Conservation (phyloP, 257 asterid genomes). For the Cruciata laevipes region DNA sequence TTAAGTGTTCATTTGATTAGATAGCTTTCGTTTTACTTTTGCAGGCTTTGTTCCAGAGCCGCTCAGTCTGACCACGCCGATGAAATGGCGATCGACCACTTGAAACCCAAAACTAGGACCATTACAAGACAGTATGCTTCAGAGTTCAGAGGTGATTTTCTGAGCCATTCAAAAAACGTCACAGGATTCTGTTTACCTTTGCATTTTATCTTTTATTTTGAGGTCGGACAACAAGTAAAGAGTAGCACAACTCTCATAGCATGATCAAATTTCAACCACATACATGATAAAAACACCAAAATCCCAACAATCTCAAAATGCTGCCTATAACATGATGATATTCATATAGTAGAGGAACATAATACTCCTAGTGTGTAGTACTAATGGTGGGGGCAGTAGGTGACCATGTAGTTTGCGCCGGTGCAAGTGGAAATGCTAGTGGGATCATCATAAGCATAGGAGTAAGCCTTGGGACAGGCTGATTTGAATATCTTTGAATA, state of each 20-base stretch:
- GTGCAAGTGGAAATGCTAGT: slow-evolving; percentile 93
- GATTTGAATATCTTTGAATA: slow-evolving; percentile 81
- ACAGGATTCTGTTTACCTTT: too few relatives aligned
- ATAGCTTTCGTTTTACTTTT: not conserved
- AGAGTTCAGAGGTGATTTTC: too few relatives aligned
- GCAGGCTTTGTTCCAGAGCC: slow-evolving; percentile 77
- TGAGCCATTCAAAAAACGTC: too few relatives aligned
- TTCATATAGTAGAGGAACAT: not conserved
- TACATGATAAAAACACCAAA: not conserved
- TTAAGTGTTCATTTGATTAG: not conserved
- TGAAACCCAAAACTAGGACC: slow-evolving; percentile 50
- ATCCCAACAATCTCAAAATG: not conserved
- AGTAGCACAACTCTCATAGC: too few relatives aligned
- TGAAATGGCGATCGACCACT: slow-evolving; percentile 74
- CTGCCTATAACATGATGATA: too few relatives aligned
- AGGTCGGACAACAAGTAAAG: too few relatives aligned
- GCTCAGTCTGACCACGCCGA: slow-evolving; percentile 51
- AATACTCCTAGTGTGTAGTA: not conserved
- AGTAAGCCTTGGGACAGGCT: slow-evolving; percentile 92
- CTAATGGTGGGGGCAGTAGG: slow-evolving; percentile 81
- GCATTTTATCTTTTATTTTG: too few relatives aligned
- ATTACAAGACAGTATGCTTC: slow-evolving; percentile 88
- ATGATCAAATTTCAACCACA: not conserved
- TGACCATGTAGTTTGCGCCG: slow-evolving; percentile 61
- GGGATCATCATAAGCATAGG: slow-evolving; percentile 97